Conservation (phyloP, 768 basidiomycete genomes). For the Tricholoma furcatifolium region DNA sequence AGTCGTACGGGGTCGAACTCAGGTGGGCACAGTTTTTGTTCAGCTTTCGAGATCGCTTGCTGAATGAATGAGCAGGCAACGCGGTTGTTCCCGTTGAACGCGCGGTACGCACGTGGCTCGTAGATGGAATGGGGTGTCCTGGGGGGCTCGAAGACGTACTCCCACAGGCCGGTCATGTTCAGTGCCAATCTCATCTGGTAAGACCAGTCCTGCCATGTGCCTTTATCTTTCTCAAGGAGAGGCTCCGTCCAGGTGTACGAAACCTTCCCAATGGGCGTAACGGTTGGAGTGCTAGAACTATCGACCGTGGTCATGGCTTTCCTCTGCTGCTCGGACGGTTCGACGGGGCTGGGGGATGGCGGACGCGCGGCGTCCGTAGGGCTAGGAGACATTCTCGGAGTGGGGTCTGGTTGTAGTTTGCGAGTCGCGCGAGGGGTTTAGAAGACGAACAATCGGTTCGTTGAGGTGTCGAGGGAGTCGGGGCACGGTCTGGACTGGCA, state of each 20-base stretch:
- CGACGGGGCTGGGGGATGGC: no score
- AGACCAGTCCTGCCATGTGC: neutral
- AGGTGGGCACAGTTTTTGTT: no score
- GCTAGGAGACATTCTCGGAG: no score
- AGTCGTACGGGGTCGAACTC: no score
- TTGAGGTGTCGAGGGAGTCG: no score
- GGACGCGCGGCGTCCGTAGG: no score
- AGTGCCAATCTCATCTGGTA: neutral
- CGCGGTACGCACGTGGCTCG: neutral
- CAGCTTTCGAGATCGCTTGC: neutral
- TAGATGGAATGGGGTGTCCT: neutral
- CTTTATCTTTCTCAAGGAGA: neutral
- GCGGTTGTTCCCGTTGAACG: neutral
- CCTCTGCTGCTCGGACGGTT: no score
- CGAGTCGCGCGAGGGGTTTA: no score
- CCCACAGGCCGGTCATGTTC: neutral
- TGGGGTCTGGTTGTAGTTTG: no score
- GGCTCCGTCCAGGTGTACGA: neutral
- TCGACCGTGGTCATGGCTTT: no score
- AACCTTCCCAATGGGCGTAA: neutral
- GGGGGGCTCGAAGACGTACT: neutral
- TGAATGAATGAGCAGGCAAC: neutral
- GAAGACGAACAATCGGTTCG: no score
- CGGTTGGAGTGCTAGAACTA: neutral
- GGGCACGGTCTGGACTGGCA: no score